Evolutionary conservation across 768 basidiomycete genomes (phyloP), one percentile per base, ranked within the genome.

Genomic region (Leucosporidium yakuticum): DNA sequence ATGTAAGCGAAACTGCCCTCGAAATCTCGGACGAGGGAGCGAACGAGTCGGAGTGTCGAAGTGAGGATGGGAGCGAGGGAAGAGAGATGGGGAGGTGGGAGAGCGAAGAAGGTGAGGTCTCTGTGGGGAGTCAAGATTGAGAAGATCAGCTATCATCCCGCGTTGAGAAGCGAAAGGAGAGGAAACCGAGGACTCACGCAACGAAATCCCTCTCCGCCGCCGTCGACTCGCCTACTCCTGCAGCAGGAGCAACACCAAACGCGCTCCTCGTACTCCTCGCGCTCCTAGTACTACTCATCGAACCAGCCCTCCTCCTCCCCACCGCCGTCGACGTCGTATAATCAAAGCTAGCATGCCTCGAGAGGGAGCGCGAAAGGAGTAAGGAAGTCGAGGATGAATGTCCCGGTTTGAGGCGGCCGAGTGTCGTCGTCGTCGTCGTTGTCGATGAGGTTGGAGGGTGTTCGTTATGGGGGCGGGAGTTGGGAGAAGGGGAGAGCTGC

Each of bases 1-100:
- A 67, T 58, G 39, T 67, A 67, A 14, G 59, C 65, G 21, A 67
- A 67, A 12, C 29, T 39, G 7, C 39, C n/a, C 27, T 50, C 48
- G 51, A 67, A 67, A 14, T 61, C 58, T 4, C 50, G 34, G 36
- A 44, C 47, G 2, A 61, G 60, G 1, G 39, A 14, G 51, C 31
- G 47, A 14, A 61, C 39, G 29, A 39, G 49, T 21, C 44, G 21
- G 50, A 67, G 27, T 8, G 34, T 39, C 17, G 23, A 56, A 34
- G 21, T 25, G 54, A 49, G 47, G 36, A 31, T 39, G 34, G 54
- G 34, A 8, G 61, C 29, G 31, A 51, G 23, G 32, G 34, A 19
- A 4, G 23, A 31, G 31, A 50, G 48, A 4, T 19, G 49, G 14
- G 21, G 32, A 21, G 48, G 48, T 9, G 64, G 64, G 6, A 21